Conservation (phyloP, 78 protist species). For the Protostelium mycophagum region DNA sequence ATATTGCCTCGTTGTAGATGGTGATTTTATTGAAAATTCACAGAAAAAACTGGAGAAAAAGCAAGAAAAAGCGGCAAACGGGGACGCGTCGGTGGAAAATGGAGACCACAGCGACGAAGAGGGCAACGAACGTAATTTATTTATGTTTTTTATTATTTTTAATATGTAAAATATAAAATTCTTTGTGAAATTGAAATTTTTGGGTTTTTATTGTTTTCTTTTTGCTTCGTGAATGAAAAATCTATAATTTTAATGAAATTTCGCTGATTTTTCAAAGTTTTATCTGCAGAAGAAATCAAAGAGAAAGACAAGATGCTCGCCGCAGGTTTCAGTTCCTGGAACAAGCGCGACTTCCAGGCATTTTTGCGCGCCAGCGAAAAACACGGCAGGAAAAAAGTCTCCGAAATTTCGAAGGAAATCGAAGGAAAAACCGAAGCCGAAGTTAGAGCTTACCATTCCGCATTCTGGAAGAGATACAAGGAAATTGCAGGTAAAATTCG, state of each 20-base stretch:
- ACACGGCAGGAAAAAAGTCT: conserved; percentile 54
- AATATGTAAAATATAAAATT: neutral
- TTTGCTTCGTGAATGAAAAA: too few relatives aligned
- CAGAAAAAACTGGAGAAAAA: conserved; percentile 27
- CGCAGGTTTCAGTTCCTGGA: conserved; percentile 61
- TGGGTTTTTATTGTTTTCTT: too few relatives aligned
- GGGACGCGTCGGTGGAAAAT: conserved; percentile 4
- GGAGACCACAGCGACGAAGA: conserved; percentile 5
- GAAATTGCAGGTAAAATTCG: conserved; percentile 23
- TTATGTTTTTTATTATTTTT: too few relatives aligned
- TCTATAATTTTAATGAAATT: conserved; percentile 12
- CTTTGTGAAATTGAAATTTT: too few relatives aligned
- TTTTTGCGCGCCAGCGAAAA: conserved; percentile 64
- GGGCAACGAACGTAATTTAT: neutral
- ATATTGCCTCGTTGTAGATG: conserved; percentile 4
- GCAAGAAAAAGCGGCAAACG: neutral
- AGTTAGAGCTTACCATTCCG: conserved; percentile 44
- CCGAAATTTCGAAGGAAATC: conserved; percentile 30
- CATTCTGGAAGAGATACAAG: conserved; percentile 40
- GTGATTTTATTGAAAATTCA: neutral
- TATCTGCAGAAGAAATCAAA: conserved; percentile 30
- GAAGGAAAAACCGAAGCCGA: conserved; percentile 61
- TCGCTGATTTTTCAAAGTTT: conserved; percentile 35
- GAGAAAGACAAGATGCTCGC: conserved; percentile 22
- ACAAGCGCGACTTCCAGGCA: conserved; percentile 38